Evolutionary conservation across 2,329 filamentous ascomycete genomes (phyloP).

Genomic region (Diaporthe citri): DNA sequence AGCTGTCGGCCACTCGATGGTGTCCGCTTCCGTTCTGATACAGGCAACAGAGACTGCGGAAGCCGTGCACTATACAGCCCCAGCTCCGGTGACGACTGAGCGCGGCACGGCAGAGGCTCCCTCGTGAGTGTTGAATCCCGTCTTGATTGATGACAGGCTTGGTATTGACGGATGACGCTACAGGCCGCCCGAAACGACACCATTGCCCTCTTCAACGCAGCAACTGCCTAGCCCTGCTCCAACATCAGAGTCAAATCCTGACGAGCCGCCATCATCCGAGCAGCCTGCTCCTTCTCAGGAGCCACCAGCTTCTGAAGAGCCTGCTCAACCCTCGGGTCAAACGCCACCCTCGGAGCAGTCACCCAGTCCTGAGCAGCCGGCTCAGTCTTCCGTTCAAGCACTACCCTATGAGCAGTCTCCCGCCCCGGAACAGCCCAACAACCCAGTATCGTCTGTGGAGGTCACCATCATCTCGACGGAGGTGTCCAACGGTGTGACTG

Average conservation of each 20-base stretch:
- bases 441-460: conserved; percentile 6
- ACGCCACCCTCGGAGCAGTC: background rate
- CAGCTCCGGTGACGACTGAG: background rate
- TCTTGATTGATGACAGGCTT: too few relatives aligned
- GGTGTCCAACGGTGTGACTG: background rate
- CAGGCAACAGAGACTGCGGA: conserved; percentile 5
- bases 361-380: background rate
- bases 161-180: background rate
- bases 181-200: background rate
- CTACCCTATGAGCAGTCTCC: background rate
- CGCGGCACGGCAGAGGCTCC: conserved; percentile 7
- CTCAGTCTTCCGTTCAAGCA: background rate
- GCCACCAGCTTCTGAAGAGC: background rate
- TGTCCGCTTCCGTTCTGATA: background rate
- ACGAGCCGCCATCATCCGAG: background rate
- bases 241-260: background rate
- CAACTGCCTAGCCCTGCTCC: background rate
- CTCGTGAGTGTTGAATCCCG: too few relatives aligned
- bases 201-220: background rate
- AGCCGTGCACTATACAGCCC: conserved; percentile 21
- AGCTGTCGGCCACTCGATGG: conserved; percentile 19
- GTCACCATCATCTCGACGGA: conserved; percentile 15
- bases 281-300: background rate
- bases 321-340: background rate
- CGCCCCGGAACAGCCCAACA: conserved; percentile 8